These are phyloP conservation scores for grape (Vitis vinifera) DNA, from an alignment of 164 flowering plant genomes.

Conservation along the genomic window DNA sequence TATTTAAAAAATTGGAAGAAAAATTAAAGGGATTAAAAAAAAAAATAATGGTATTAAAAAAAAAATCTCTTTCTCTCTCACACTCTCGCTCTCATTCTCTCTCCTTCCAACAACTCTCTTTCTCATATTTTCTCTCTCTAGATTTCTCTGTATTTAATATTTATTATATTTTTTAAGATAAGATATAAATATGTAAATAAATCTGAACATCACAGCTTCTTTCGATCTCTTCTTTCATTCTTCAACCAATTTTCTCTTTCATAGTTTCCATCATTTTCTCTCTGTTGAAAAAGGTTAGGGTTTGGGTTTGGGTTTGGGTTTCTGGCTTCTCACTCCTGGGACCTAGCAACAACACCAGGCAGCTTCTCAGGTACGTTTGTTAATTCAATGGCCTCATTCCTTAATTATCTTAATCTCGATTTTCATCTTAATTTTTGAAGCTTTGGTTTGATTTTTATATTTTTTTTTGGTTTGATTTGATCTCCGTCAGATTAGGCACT, in stretches of 20 bases:
- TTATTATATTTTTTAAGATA: too few relatives aligned
- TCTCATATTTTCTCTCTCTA: neutral
- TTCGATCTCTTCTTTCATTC: too few relatives aligned
- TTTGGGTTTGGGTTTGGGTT: constrained; percentile 20
- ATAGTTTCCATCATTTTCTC: neutral
- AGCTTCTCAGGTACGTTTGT: constrained; percentile 31
- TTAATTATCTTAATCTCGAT: too few relatives aligned
- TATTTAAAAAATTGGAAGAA: neutral
- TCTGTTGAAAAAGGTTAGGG: constrained; percentile 24
- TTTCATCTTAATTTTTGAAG: too few relatives aligned
- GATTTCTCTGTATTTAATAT: too few relatives aligned
- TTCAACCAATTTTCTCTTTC: neutral
- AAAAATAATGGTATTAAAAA: constrained; percentile 2
- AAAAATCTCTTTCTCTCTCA: constrained; percentile 11
- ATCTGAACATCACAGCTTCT: too few relatives aligned
- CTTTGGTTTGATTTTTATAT: too few relatives aligned
- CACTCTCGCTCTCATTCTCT: constrained; percentile 21
- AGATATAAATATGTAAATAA: too few relatives aligned
- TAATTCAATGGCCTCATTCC: neutral
- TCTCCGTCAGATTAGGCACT: too few relatives aligned
- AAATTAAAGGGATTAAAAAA: neutral
- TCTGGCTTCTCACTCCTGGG: constrained; percentile 4
- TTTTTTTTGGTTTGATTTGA: too few relatives aligned
- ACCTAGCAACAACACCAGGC: neutral
- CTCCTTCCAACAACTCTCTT: constrained; percentile 7